Conservation (phyloP, 2,329 filamentous ascomycete genomes). For the Trichoderma atroviride region DNA sequence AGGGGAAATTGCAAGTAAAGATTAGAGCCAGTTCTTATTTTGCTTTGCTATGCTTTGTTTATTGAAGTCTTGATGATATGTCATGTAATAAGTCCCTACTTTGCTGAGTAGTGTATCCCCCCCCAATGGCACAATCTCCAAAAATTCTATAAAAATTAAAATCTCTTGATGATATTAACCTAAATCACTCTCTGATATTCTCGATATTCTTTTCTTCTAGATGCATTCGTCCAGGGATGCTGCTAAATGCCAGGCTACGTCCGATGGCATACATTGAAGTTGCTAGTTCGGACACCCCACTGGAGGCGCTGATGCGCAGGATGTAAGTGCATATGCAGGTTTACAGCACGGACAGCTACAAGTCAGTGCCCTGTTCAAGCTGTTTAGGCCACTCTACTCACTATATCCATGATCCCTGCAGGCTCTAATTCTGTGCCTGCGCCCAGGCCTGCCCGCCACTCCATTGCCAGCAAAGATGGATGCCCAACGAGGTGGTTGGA, state of each 20-base stretch:
- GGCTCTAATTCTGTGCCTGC: neutral
- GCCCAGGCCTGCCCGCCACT: neutral
- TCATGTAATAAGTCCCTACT: neutral
- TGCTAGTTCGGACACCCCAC: neutral
- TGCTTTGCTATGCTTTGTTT: neutral
- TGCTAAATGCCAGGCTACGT: neutral
- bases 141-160: neutral
- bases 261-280: neutral
- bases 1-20: neutral
- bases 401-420: neutral
- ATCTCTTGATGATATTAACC: neutral
- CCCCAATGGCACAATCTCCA: neutral
- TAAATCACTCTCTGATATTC: neutral
- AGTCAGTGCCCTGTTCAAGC: neutral
- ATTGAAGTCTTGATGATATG: neutral
- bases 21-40: neutral
- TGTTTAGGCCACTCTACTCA: neutral
- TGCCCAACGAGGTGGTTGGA: neutral
- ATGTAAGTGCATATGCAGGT: neutral
- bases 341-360: neutral
- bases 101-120: neutral
- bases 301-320: neutral
- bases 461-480: neutral
- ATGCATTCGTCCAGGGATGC: neutral
- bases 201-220: neutral